Base-by-base conservation (phyloP, 352 stramenopile genomes). In the Phytophthora cryptogea region DNA sequence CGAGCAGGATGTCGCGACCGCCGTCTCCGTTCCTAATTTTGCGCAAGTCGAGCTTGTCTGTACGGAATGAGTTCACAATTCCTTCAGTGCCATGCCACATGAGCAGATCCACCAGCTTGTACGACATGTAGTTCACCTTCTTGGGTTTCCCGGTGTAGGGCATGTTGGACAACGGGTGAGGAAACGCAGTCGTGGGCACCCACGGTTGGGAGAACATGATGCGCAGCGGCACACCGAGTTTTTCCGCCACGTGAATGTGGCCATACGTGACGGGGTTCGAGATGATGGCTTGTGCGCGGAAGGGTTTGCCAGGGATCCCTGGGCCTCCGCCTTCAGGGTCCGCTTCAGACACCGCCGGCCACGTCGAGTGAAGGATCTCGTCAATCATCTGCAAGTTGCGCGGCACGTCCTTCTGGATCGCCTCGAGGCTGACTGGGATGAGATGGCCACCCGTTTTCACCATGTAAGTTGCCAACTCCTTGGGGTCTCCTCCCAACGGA, bases 141-240 rank as follows among this genome's bases (percentile, higher is more conserved):
- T 83, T 75, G 20, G 69, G 70, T 20, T 81, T 73, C 44, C 84
- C 68, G 4, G 78, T 76, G 59, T 97, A 97, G 8, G 65, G 62
- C 63, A 97, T 68, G 16, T 92, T 94, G 27, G 83, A 77, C 28
- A 98, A 74, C 8, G 92, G 94, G 54, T 98, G 92, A 6, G 92
- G 90, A 68, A 97, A 98, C n/a, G 73, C 78, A 32, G 72, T 75
- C 1, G 92, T 98, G 14, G 89, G 89, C 0, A 80, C 77, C 86
- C 90, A 97, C 11, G 91, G 92, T 63, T 97, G 86, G 1, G 89
- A 86, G 57, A 97, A 98, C 89, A 98, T 97, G 40, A 98, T 97
- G 70, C 98, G 95, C 31, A 98, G 68, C 17, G 93, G 92, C 13
- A 98, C 88, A 3, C 84, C 91, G 2, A 98, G 80, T 4, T 84